These are phyloP conservation scores for Austroboletus olivaceoglutinosus DNA, from an alignment of 1,284 basidiomycete species.

Conservation along the genomic window DNA sequence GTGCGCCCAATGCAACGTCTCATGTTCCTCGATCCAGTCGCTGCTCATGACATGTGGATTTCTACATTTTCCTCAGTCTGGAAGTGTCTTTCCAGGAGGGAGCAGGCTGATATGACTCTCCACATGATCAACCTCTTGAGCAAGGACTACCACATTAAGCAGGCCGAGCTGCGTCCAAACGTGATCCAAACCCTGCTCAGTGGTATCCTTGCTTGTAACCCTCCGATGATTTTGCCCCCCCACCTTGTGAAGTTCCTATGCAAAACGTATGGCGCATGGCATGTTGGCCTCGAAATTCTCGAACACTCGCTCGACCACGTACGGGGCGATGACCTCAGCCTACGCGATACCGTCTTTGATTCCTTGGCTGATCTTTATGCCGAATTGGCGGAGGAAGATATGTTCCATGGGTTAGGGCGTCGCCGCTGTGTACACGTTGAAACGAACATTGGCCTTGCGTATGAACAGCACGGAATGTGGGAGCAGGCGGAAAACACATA, in stretches of 20 bases:
- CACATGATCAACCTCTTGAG: constrained; percentile 90
- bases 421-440: constrained; percentile 86
- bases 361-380: constrained; percentile 95
- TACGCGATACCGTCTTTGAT: constrained; percentile 86
- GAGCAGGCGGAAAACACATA: constrained; percentile 88
- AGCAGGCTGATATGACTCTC: constrained; percentile 87
- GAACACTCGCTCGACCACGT: constrained; percentile 71
- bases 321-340: constrained; percentile 77
- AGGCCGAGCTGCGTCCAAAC: constrained; percentile 91
- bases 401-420: constrained; percentile 97
- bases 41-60: constrained; percentile 88
- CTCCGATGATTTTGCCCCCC: constrained; percentile 88
- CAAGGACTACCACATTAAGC: constrained; percentile 91
- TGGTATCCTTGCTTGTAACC: constrained; percentile 81
- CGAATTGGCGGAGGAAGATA: constrained; percentile 93
- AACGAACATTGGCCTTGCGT: constrained; percentile 90
- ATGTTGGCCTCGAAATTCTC: constrained; percentile 88
- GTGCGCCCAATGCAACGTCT: constrained; percentile 81
- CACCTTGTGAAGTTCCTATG: constrained; percentile 96
- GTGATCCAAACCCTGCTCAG: constrained; percentile 90
- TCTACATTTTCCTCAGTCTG: constrained; percentile 89
- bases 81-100: constrained; percentile 80
- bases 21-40: constrained; percentile 75
- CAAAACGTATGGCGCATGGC: constrained; percentile 96
- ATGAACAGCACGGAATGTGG: constrained; percentile 98